A percentile compares a stretch with the other conserved stretches of the same genome.
Conservation (phyloP, 192 early-diverging fungal species). For the Obelidium mucronatum region DNA sequence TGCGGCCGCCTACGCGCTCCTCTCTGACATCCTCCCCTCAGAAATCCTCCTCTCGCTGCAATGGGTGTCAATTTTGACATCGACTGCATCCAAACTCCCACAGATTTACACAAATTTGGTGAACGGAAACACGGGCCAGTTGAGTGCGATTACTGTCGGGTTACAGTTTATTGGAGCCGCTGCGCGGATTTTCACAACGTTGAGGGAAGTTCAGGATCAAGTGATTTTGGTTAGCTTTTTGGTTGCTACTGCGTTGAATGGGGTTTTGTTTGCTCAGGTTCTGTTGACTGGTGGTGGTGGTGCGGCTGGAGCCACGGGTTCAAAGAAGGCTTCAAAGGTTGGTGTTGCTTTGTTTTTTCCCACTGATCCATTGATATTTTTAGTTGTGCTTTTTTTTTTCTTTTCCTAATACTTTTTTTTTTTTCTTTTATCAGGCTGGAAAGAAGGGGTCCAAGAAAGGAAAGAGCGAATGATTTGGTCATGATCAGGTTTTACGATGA, state of each 20-base stretch:
- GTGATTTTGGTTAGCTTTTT: conserved; percentile 75
- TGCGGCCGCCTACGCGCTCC: conserved; percentile 62
- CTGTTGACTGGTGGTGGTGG: conserved; percentile 39
- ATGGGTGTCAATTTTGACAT: conserved; percentile 78
- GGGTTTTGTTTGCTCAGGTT: conserved; percentile 78
- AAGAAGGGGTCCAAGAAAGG: background rate
- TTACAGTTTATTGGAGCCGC: conserved; percentile 87
- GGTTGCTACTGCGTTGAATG: conserved; percentile 79
- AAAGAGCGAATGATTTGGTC: too few relatives aligned
- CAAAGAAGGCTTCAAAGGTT: too few relatives aligned
- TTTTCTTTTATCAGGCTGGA: too few relatives aligned
- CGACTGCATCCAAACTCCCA: conserved; percentile 83
- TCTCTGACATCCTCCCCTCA: conserved; percentile 54
- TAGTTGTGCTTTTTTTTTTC: too few relatives aligned
- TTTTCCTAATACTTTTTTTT: too few relatives aligned
- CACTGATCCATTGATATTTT: background rate
- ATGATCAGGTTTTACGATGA: too few relatives aligned
- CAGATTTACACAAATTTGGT: conserved; percentile 88
- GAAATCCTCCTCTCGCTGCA: conserved; percentile 69
- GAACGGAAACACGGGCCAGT: conserved; percentile 86
- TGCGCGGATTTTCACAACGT: conserved; percentile 91
- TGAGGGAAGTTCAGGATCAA: conserved; percentile 88
- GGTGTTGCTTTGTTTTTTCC: background rate
- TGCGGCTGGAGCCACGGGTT: background rate
- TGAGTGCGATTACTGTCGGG: conserved; percentile 88